phyloP scores from a whole-genome alignment of 2,329 filamentous ascomycete species.

The Berkeleyomyces rouxiae region DNA sequence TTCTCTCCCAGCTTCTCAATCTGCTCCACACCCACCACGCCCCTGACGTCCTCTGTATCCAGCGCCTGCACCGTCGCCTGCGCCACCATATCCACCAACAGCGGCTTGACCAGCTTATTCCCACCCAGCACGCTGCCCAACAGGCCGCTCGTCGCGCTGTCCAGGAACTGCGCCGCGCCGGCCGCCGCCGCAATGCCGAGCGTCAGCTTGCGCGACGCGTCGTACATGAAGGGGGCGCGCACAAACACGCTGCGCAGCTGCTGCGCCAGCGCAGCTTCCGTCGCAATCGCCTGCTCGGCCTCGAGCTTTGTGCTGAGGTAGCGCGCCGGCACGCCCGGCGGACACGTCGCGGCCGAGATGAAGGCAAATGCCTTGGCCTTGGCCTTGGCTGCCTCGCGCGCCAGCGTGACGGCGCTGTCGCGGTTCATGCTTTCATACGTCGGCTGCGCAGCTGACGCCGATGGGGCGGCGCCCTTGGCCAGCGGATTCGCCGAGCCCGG shows the following conservation, averaged over 20 bases:
- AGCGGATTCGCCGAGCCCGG: constrained; percentile 43
- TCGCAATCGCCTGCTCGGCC: constrained; percentile 56
- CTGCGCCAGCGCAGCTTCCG: constrained; percentile 27
- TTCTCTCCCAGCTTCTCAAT: constrained; percentile 70
- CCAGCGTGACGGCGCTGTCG: constrained; percentile 69
- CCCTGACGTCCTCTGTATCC: constrained; percentile 52
- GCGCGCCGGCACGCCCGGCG: constrained; percentile 64
- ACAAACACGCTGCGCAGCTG: constrained; percentile 66
- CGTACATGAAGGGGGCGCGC: constrained; percentile 78
- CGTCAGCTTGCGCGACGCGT: constrained; percentile 64
- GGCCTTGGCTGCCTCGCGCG: constrained; percentile 52
- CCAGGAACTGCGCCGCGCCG: constrained; percentile 58
- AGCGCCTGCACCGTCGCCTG: constrained; percentile 82
- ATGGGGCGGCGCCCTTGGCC: constrained; percentile 24
- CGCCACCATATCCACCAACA: constrained; percentile 74
- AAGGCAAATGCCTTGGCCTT: constrained; percentile 61
- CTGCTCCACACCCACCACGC: constrained; percentile 59
- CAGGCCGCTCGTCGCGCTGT: constrained; percentile 58
- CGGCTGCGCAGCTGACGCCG: constrained; percentile 26
- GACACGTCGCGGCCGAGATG: constrained; percentile 75
- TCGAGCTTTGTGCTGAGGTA: constrained; percentile 89
- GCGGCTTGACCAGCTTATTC: constrained; percentile 58
- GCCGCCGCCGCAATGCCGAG: constrained; percentile 68
- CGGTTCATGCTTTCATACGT: constrained; percentile 98
- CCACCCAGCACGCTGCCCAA: constrained; percentile 65